Evolutionary conservation across 1,284 basidiomycete species (phyloP).

Genomic region (Coniophora puteana): DNA sequence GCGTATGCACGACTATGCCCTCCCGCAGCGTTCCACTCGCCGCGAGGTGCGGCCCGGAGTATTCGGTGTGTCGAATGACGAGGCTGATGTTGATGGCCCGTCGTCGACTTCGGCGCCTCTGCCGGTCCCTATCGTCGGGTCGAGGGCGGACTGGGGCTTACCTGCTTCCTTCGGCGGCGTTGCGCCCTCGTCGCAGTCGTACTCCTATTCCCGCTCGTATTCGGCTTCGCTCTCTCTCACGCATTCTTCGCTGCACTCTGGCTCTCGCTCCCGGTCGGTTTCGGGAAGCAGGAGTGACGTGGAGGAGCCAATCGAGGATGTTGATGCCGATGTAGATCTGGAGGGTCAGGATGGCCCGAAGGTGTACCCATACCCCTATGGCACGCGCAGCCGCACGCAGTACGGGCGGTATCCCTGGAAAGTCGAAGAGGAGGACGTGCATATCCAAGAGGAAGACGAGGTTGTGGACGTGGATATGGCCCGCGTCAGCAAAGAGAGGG

Average conservation of each 20-base stretch:
- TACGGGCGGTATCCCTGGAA: conserved; percentile 20
- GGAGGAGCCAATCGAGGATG: conserved; percentile 23
- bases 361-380: conserved; percentile 21
- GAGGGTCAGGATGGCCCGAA: conserved; percentile 19
- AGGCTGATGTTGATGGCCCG: too few relatives aligned
- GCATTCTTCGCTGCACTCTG: conserved; percentile 46
- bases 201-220: conserved; percentile 21
- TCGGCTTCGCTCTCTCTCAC: conserved; percentile 40
- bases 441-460: conserved; percentile 31
- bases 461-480: conserved; percentile 20
- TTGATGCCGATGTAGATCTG: conserved; percentile 29
- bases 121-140: conserved; percentile 4
- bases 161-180: too few relatives aligned
- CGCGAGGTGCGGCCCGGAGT: conserved; percentile 60
- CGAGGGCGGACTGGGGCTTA: too few relatives aligned
- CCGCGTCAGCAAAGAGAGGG: too few relatives aligned
- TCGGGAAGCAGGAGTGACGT: conserved; percentile 36
- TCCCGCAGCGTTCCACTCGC: conserved; percentile 30
- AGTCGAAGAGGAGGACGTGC: conserved; percentile 27
- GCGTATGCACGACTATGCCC: conserved; percentile 59
- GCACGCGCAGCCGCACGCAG: conserved; percentile 23
- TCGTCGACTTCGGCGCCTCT: too few relatives aligned
- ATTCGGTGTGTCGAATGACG: conserved; percentile 37
- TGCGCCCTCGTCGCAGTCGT: conserved; percentile 5
- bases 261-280: conserved; percentile 32